Evolutionary conservation across 176 grass and related monocot genomes (phyloP).

Genomic region (Eragrostis nindensis): DNA sequence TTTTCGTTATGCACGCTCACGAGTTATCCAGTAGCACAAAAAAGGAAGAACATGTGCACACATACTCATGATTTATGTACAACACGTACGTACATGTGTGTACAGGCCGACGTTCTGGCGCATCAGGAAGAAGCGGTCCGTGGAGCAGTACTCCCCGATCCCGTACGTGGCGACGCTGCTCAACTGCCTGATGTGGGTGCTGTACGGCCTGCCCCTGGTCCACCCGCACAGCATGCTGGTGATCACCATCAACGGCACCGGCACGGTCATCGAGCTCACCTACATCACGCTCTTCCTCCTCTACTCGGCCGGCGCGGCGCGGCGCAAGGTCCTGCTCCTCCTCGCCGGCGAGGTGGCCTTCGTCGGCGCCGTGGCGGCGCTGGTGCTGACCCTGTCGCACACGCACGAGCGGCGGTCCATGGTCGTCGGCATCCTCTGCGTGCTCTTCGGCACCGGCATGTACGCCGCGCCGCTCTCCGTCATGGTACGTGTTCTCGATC

Average conservation of each 20-base stretch:
- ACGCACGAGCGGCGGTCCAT: conserved; percentile 69
- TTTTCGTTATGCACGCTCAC: not conserved
- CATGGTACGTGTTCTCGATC: conserved; percentile 81
- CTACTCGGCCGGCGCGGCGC: conserved; percentile 55
- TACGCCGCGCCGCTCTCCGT: conserved; percentile 92
- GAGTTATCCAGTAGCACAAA: too few species aligned
- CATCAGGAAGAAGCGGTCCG: conserved; percentile 88
- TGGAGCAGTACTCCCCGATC: conserved; percentile 90
- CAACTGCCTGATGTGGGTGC: conserved; percentile 99
- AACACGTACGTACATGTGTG: too few species aligned
- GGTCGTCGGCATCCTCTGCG: conserved; percentile 90
- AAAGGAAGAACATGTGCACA: not conserved
- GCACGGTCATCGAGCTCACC: conserved; percentile 77
- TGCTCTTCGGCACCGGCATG: conserved; percentile 90
- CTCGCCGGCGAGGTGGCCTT: conserved; percentile 64
- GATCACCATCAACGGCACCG: conserved; percentile 94
- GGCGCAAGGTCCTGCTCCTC: conserved; percentile 58
- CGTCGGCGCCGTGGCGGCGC: conserved; percentile 53
- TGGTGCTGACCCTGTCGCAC: conserved; percentile 69
- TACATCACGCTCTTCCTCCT: conserved; percentile 81
- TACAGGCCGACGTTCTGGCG: conserved; percentile 81
- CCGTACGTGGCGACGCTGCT: conserved; percentile 93
- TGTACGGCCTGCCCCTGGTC: conserved; percentile 80
- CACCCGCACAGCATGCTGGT: conserved; percentile 96
- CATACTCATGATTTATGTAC: too few species aligned